Evolutionary conservation across 1,284 basidiomycete species (phyloP).

Genomic region (Singerocomus rubriflavus): DNA sequence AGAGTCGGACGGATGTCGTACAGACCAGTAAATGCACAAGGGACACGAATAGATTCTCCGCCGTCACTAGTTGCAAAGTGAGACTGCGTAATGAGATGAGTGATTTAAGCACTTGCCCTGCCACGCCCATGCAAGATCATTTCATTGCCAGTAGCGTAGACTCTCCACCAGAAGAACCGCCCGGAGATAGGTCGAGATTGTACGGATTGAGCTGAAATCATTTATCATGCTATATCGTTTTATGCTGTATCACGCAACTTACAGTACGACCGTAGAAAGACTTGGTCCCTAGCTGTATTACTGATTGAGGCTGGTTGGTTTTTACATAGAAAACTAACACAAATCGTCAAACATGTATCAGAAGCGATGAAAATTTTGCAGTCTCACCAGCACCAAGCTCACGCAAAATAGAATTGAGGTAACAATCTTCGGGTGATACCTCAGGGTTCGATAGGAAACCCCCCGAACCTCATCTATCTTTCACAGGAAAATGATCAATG

Average conservation of each 20-base stretch:
- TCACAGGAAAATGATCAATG: slow-evolving; percentile 30
- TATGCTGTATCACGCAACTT: neutral
- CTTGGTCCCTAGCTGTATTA: slow-evolving; percentile 37
- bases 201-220: slow-evolving; percentile 39
- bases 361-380: neutral
- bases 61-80: slow-evolving; percentile 20
- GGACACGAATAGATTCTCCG: slow-evolving; percentile 37
- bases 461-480: slow-evolving; percentile 39
- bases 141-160: slow-evolving; percentile 48
- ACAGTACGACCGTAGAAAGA: slow-evolving; percentile 44
- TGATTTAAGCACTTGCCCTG: slow-evolving; percentile 39
- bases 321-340: slow-evolving; percentile 44
- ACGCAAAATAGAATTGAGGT: slow-evolving; percentile 26
- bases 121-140: slow-evolving; percentile 50
- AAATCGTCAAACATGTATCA: neutral
- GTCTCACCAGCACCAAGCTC: slow-evolving; percentile 34
- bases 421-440: slow-evolving; percentile 25
- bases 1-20: slow-evolving; percentile 47
- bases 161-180: slow-evolving; percentile 54
- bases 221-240: neutral
- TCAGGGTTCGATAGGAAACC: slow-evolving; percentile 36
- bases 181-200: slow-evolving; percentile 43
- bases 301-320: slow-evolving; percentile 44
- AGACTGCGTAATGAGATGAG: neutral
- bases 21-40: slow-evolving; percentile 40